phyloP scores from a whole-genome alignment of 108 stramenopile genomes.

The Cyclostephanos tholiformis region DNA sequence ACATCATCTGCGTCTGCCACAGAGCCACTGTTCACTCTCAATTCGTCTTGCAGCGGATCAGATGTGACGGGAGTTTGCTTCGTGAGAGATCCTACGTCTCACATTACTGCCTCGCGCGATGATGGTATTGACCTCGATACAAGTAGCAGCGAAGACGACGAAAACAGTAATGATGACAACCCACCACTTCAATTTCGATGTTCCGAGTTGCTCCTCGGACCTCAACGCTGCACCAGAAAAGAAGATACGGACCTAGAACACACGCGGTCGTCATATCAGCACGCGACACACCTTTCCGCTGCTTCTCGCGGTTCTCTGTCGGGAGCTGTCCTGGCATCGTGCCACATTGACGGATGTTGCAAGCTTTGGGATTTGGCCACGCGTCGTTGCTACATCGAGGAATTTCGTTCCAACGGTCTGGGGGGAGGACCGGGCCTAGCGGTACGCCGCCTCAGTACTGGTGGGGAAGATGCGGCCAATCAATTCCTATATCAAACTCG shows the following conservation, averaged over 20 bases:
- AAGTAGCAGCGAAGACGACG: slow-evolving; percentile 14
- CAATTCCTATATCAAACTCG: slow-evolving; percentile 74
- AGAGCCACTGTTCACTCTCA: slow-evolving; percentile 44
- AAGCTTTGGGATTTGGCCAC: slow-evolving; percentile 55
- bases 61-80: slow-evolving; percentile 50
- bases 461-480: slow-evolving; percentile 17
- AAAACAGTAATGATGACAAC: slow-evolving; percentile 21
- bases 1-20: slow-evolving; percentile 11
- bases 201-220: slow-evolving; percentile 39
- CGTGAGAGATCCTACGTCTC: slow-evolving; percentile 21
- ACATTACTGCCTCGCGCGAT: background rate
- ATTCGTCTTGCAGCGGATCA: slow-evolving; percentile 15
- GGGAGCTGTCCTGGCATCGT: slow-evolving; percentile 45
- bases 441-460: slow-evolving; percentile 24
- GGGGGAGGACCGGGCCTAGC: slow-evolving; percentile 35
- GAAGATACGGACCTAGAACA: background rate
- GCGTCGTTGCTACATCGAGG: slow-evolving; percentile 34
- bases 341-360: slow-evolving; percentile 42
- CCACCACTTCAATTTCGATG: slow-evolving; percentile 37
- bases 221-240: background rate
- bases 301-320: slow-evolving; percentile 32
- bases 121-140: background rate
- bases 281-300: slow-evolving; percentile 40
- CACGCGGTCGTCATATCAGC: slow-evolving; percentile 1
- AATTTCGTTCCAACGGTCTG: slow-evolving; percentile 8